These are phyloP conservation scores for Metarhizium guizhouense DNA, from an alignment of 2,329 filamentous ascomycete species.

Conservation along the genomic window DNA sequence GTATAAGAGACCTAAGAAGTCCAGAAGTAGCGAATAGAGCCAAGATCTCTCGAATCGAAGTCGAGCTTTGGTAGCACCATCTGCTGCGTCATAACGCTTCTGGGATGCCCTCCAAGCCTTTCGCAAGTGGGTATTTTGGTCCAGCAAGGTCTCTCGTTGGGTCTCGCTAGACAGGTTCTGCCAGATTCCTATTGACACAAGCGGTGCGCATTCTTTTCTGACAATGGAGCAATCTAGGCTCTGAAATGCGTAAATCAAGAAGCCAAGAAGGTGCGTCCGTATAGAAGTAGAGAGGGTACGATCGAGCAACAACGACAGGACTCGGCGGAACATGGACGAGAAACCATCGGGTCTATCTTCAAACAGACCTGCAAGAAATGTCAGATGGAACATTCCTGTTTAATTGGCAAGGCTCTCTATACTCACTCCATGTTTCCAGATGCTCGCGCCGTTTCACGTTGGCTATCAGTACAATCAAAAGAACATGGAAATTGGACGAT, in stretches of 20 bases:
- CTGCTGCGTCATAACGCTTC: slow-evolving; percentile 81
- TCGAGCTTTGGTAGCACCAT: slow-evolving; percentile 67
- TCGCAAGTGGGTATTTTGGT: slow-evolving; percentile 62
- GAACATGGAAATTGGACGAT: slow-evolving; percentile 83
- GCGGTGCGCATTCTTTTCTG: slow-evolving; percentile 88
- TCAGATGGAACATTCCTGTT: slow-evolving; percentile 10
- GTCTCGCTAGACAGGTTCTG: slow-evolving; percentile 78
- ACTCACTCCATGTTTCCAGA: slow-evolving; percentile 75
- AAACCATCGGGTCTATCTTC: slow-evolving; percentile 71
- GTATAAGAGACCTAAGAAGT: slow-evolving; percentile 72
- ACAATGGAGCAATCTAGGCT: slow-evolving; percentile 83
- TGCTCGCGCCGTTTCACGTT: slow-evolving; percentile 85
- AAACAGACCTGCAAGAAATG: slow-evolving; percentile 53
- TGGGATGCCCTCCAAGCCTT: slow-evolving; percentile 85
- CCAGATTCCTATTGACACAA: slow-evolving; percentile 94
- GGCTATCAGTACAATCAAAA: slow-evolving; percentile 76
- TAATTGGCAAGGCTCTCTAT: neutral
- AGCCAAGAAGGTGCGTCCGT: slow-evolving; percentile 75
- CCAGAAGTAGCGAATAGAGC: slow-evolving; percentile 78
- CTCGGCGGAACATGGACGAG: slow-evolving; percentile 78
- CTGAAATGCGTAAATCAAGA: slow-evolving; percentile 87
- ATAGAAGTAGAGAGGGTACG: slow-evolving; percentile 55
- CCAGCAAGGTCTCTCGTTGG: slow-evolving; percentile 63
- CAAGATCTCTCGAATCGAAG: slow-evolving; percentile 88
- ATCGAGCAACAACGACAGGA: slow-evolving; percentile 79